Evolutionary conservation across 2,329 filamentous ascomycete species (phyloP).

Genomic region (Fusarium sp.): DNA sequence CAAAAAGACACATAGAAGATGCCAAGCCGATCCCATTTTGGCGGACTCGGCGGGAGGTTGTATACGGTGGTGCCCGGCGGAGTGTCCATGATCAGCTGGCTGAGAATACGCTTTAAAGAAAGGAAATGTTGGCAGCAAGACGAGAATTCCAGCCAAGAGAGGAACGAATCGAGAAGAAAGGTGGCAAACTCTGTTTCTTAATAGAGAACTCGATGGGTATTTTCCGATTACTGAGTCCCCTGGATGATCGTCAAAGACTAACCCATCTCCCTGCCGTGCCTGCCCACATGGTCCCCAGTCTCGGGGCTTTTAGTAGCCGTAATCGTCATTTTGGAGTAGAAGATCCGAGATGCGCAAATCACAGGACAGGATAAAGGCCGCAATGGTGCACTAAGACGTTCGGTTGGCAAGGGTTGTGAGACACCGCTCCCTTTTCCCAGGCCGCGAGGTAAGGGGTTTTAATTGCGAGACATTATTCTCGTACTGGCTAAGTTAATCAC

Average conservation of each 20-base stretch:
- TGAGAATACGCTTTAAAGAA: neutral
- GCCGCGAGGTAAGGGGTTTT: neutral
- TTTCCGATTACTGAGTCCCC: neutral
- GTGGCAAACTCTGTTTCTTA: neutral
- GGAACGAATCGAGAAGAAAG: neutral
- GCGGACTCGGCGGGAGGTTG: conserved; percentile 10
- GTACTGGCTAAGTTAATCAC: neutral
- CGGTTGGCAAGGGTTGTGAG: neutral
- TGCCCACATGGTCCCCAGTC: neutral
- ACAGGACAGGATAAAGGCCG: neutral
- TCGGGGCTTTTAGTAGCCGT: neutral
- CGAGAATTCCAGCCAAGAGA: conserved; percentile 1
- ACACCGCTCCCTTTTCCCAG: neutral
- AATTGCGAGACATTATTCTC: neutral
- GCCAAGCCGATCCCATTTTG: conserved; percentile 11
- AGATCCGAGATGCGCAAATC: neutral
- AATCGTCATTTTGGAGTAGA: neutral
- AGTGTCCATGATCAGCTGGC: conserved; percentile 8
- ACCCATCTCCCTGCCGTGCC: neutral
- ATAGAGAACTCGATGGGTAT: neutral
- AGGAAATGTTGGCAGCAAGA: neutral
- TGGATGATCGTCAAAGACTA: conserved; percentile 3
- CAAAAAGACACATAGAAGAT: conserved; percentile 16
- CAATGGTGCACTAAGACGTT: neutral
- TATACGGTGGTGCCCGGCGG: conserved; percentile 2